Base-by-base conservation (phyloP, 495 filamentous ascomycete genomes). In the Sordaria brevicollis region DNA sequence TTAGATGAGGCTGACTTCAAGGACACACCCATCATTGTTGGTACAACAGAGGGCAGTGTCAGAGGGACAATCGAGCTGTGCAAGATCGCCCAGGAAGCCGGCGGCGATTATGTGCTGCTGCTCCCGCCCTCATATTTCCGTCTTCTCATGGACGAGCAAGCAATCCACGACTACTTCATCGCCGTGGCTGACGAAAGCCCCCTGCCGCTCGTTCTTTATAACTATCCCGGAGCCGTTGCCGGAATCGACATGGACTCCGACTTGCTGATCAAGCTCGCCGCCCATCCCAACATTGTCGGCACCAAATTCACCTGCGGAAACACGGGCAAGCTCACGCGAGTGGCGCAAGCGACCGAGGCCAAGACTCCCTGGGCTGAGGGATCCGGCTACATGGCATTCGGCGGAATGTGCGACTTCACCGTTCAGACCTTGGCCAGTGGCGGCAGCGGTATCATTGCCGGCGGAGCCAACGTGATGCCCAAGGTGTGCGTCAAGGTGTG, bases 161-260 rank as follows among this genome's bases (percentile, higher is more conserved):
- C 91, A 38, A 83, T 96, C 35, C 88, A 89, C 73, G 88, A 89
- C 73, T 96, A 90, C 83, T 96, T 90, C 83, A 89, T 86, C 17
- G 82, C 84, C 35, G 91, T 95, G 2, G 93, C 93, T 31, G 90
- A 94, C 76, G 83, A 74, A 11, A 90, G 88, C 29, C 92, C 93
- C 7, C 78, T 96, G 17, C 91, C 92, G 3, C 81, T 96, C n/a
- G 87, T 94, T 68, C 83, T 96, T 13, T 95, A 96, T 83, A 96
- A 96, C 83, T 96, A 96, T 81, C 93, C 93, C 2, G 93, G 92
- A 38, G 93, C 92, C 38, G 93, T 96, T 5, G 88, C 91, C n/a
- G 93, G 93, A 34, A 92, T 96, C 74, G 93, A 96, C 77, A 92
- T 96, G 90, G 92, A 94, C 84, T 92, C 89, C 37, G 93, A 96